phyloP scores from a whole-genome alignment of 805 yeast species.

The Priceomyces medius region DNA sequence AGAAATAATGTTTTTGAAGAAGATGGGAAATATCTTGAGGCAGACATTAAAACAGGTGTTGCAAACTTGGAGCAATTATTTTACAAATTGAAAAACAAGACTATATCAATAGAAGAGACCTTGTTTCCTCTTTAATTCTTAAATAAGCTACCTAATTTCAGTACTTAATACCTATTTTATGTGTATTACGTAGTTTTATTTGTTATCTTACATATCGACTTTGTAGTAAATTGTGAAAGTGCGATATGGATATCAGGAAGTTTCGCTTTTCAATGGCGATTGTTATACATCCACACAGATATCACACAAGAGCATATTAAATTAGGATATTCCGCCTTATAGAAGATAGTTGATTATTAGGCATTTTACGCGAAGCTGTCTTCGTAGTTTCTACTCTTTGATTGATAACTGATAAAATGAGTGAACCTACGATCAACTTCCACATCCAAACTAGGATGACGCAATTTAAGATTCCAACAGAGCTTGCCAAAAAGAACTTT shows the following conservation, averaged over 20 bases:
- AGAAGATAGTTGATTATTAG: too few species aligned
- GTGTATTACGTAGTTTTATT: background rate
- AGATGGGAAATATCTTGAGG: slow-evolving; percentile 21
- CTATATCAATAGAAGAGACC: background rate
- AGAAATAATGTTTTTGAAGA: slow-evolving; percentile 30
- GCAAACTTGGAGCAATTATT: slow-evolving; percentile 20
- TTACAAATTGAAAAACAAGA: slow-evolving; percentile 20
- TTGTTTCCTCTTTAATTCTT: background rate
- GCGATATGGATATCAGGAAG: background rate
- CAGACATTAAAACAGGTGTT: slow-evolving; percentile 21
- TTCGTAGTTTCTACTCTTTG: background rate
- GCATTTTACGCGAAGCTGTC: too few species aligned
- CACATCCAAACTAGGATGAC: slow-evolving; percentile 53
- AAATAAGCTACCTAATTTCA: background rate
- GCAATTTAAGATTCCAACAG: slow-evolving; percentile 68
- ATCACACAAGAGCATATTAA: too few species aligned
- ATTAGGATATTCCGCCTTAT: too few species aligned
- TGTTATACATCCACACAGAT: too few species aligned
- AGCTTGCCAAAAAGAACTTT: slow-evolving; percentile 62
- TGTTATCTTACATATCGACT: background rate
- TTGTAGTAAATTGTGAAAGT: background rate
- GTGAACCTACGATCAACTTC: slow-evolving; percentile 39
- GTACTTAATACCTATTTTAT: background rate
- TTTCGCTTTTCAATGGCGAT: too few species aligned
- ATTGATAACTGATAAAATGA: slow-evolving; percentile 19